These are phyloP conservation scores for Ajuga chamaepitys DNA, from an alignment of 257 asterid genomes.

Conservation along the genomic window DNA sequence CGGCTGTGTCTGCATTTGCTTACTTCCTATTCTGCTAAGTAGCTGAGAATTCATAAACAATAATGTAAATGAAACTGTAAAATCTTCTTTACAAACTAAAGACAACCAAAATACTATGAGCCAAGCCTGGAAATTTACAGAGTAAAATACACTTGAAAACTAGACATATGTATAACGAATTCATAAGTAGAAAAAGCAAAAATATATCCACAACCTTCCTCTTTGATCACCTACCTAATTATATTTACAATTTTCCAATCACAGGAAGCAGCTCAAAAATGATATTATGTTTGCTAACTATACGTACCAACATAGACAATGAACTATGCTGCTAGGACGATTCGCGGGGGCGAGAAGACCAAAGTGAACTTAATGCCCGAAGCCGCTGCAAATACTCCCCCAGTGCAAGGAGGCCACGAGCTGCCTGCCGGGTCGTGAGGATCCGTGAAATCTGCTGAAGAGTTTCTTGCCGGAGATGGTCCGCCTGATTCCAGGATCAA, in stretches of 20 bases:
- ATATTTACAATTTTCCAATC: slow-evolving; percentile 43
- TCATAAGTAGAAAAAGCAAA: neutral
- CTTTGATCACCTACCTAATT: slow-evolving; percentile 25
- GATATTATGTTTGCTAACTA: slow-evolving; percentile 19
- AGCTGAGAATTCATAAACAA: neutral
- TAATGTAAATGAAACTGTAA: neutral
- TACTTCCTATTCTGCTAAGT: neutral
- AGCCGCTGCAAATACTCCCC: slow-evolving; percentile 52
- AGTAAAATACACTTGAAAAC: neutral
- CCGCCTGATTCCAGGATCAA: slow-evolving; percentile 37
- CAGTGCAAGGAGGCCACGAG: slow-evolving; percentile 47
- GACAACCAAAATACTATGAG: slow-evolving; percentile 17
- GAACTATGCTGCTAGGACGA: slow-evolving; percentile 24
- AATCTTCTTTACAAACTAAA: slow-evolving; percentile 1
- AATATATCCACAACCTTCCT: slow-evolving; percentile 31
- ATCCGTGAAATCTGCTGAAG: slow-evolving; percentile 40
- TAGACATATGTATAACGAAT: slow-evolving; percentile 8
- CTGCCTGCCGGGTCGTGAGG: slow-evolving; percentile 42
- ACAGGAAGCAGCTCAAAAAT: slow-evolving; percentile 37
- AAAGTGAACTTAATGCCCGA: slow-evolving; percentile 37
- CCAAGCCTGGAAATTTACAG: slow-evolving; percentile 17
- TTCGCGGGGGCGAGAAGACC: slow-evolving; percentile 36
- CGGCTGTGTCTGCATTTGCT: neutral
- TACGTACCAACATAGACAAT: slow-evolving; percentile 11
- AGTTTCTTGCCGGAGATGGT: slow-evolving; percentile 49